Conservation (phyloP, 257 asterid genomes). For the Phtheirospermum japonicum region DNA sequence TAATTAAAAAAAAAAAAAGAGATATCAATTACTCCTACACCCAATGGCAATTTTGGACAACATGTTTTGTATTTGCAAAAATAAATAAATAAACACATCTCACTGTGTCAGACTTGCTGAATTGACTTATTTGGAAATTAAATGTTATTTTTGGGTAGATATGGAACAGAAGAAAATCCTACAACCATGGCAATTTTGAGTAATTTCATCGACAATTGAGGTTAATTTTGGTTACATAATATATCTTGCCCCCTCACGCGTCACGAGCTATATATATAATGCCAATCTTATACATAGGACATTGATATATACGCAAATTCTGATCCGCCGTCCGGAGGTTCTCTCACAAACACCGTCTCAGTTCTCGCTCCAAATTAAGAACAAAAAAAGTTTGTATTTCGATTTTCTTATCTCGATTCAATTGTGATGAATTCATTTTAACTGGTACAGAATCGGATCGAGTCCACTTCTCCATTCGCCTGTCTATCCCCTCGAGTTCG, state of each 20-base stretch:
- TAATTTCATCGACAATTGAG: conserved; percentile 36
- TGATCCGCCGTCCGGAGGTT: conserved; percentile 49
- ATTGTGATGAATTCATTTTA: conserved; percentile 34
- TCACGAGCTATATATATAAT: conserved; percentile 27
- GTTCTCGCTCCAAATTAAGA: conserved; percentile 25
- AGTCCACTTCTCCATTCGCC: conserved; percentile 16
- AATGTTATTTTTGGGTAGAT: neutral
- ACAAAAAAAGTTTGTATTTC: neutral
- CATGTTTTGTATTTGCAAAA: no score
- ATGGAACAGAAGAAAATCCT: neutral
- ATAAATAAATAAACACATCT: no score
- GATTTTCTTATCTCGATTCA: conserved; percentile 21
- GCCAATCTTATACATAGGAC: conserved; percentile 3
- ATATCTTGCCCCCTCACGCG: neutral
- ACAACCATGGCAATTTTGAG: conserved; percentile 37
- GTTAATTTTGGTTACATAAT: conserved; percentile 16
- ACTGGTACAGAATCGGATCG: conserved; percentile 36
- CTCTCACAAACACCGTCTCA: conserved; percentile 27
- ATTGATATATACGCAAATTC: conserved; percentile 19
- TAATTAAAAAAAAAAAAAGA: no score
- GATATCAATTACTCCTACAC: no score
- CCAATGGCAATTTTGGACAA: no score
- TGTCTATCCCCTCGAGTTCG: conserved; percentile 9
- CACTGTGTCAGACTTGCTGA: no score
- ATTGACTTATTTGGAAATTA: neutral